These are phyloP conservation scores for Davidsoniella australis DNA, from an alignment of 2,329 filamentous ascomycete species.

Conservation along the genomic window DNA sequence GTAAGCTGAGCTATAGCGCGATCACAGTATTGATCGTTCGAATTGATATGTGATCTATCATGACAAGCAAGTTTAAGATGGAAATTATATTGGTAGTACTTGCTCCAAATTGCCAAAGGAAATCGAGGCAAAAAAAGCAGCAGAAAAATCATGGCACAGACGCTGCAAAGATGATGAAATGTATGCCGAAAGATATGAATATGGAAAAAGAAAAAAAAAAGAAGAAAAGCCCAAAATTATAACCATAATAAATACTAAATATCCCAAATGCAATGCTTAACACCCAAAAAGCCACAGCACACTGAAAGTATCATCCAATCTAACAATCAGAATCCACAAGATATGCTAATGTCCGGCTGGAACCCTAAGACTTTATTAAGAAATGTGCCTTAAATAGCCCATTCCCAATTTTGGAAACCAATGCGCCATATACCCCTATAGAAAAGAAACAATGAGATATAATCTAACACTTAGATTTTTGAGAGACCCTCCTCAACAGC, in stretches of 20 bases:
- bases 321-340: background rate
- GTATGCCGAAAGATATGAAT: background rate
- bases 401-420: background rate
- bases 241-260: background rate
- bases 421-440: background rate
- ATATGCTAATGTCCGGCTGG: background rate
- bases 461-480: slow-evolving; percentile 12
- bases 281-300: background rate
- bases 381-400: too few species aligned
- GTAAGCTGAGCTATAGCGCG: too few species aligned
- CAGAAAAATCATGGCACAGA: too few species aligned
- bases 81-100: too few species aligned
- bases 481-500: slow-evolving; percentile 49
- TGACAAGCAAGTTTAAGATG: too few species aligned
- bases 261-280: background rate
- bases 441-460: slow-evolving; percentile 1
- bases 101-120: too few species aligned
- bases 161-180: too few species aligned
- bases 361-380: background rate
- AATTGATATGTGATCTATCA: too few species aligned
- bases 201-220: background rate
- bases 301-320: background rate
- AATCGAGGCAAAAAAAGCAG: too few species aligned
- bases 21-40: too few species aligned
- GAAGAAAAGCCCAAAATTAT: background rate